These are phyloP conservation scores for Backusella circina DNA, from an alignment of 192 early-diverging fungal genomes.

Conservation along the genomic window DNA sequence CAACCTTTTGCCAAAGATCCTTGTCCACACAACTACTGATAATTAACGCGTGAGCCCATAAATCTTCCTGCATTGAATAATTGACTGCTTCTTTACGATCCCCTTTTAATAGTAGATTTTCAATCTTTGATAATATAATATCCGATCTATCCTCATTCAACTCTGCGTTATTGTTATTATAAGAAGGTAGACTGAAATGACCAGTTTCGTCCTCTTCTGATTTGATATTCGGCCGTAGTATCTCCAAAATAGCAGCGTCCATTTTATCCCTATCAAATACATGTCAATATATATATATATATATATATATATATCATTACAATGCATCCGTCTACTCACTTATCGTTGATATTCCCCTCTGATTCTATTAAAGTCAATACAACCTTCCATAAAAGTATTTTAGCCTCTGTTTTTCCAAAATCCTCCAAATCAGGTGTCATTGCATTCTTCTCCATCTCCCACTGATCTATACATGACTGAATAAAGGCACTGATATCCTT, in stretches of 20 bases:
- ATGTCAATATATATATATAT: background rate
- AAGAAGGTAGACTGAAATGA: constrained; percentile 36
- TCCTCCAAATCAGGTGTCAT: background rate
- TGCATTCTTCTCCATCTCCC: constrained; percentile 1
- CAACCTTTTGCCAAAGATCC: constrained; percentile 77
- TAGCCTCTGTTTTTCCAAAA: constrained; percentile 5
- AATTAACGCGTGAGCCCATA: constrained; percentile 91
- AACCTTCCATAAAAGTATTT: constrained; percentile 55
- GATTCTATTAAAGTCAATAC: constrained; percentile 59
- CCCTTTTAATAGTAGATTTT: constrained; percentile 56
- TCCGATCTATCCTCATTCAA: constrained; percentile 13
- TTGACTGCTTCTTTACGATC: constrained; percentile 53
- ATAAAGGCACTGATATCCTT: constrained; percentile 45
- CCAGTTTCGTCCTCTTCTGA: constrained; percentile 21
- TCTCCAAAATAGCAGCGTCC: constrained; percentile 44
- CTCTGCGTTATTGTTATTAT: background rate
- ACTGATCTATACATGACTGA: constrained; percentile 27
- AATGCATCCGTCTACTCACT: constrained; percentile 34
- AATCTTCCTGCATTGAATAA: constrained; percentile 37
- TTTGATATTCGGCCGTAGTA: constrained; percentile 29
- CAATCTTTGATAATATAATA: constrained; percentile 52
- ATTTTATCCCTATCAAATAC: constrained; percentile 33
- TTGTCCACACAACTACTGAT: constrained; percentile 86
- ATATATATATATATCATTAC: background rate
- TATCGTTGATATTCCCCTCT: constrained; percentile 56